phyloP scores from a whole-genome alignment of 2,329 filamentous ascomycete genomes.

The Pseudopithomyces chartarum region DNA sequence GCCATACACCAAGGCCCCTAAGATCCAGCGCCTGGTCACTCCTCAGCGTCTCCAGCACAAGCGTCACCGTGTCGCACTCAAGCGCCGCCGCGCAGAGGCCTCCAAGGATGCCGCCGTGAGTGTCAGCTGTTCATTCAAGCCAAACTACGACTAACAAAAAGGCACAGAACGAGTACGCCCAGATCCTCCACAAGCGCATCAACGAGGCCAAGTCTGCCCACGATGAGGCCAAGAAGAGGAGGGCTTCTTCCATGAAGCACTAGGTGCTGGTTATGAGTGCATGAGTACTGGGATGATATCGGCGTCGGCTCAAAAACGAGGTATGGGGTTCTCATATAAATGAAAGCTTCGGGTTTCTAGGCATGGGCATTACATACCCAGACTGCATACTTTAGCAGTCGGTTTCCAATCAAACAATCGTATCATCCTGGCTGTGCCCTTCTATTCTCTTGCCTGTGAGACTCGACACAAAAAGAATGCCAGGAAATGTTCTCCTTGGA shows the following conservation, averaged over 20 bases:
- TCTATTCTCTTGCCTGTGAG: not conserved
- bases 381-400: constrained; percentile 41
- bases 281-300: constrained; percentile 43
- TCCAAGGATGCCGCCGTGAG: constrained; percentile 98
- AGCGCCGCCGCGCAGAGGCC: constrained; percentile 96
- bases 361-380: constrained; percentile 42
- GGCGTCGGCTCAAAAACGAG: constrained; percentile 44
- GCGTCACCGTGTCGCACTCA: constrained; percentile 96
- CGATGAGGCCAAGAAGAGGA: constrained; percentile 93
- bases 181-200: constrained; percentile 96
- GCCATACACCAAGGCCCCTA: constrained; percentile 99
- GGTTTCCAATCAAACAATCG: constrained; percentile 44
- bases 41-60: constrained; percentile 99
- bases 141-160: not conserved
- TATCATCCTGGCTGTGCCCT: constrained; percentile 35
- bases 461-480: not conserved
- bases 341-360: constrained; percentile 40
- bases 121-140: constrained; percentile 1
- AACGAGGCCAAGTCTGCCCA: constrained; percentile 93
- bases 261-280: constrained; percentile 39
- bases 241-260: constrained; percentile 75
- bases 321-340: constrained; percentile 40
- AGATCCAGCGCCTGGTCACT: constrained; percentile 99
- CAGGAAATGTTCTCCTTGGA: not conserved
- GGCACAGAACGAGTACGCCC: constrained; percentile 88